Conservation (phyloP, 192 early-diverging fungal genomes). For the Linnemannia elongata region DNA sequence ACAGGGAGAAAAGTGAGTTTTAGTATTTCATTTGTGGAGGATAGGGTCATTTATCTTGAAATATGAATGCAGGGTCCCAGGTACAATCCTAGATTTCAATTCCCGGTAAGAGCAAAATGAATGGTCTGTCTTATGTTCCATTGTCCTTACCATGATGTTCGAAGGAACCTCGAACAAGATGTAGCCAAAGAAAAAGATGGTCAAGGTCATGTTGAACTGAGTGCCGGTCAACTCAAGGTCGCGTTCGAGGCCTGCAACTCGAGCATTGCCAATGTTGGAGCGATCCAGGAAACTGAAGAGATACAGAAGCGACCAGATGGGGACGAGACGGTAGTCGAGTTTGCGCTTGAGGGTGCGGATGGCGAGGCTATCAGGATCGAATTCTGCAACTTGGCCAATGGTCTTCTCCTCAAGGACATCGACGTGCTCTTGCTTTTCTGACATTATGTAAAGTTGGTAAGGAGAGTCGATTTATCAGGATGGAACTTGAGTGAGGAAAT, state of each 20-base stretch:
- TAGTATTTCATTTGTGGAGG: background rate
- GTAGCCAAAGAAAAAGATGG: conserved; percentile 42
- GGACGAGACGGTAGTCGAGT: conserved; percentile 71
- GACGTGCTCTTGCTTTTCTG: conserved; percentile 21
- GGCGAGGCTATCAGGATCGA: conserved; percentile 16
- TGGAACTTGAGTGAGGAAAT: background rate
- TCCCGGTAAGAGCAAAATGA: conserved; percentile 3
- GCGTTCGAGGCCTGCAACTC: conserved; percentile 54
- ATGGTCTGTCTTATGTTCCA: conserved; percentile 33
- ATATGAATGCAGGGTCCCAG: conserved; percentile 1
- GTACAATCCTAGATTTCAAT: background rate
- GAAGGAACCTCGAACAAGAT: conserved; percentile 78
- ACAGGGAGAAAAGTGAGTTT: background rate
- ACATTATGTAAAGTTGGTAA: conserved; percentile 17
- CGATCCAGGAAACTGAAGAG: conserved; percentile 73
- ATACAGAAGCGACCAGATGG: conserved; percentile 71
- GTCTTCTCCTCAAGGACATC: conserved; percentile 16
- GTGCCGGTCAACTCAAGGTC: conserved; percentile 52
- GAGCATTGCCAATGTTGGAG: conserved; percentile 68
- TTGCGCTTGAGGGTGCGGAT: conserved; percentile 51
- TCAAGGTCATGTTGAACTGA: conserved; percentile 66
- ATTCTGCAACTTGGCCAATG: conserved; percentile 23
- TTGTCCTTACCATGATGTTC: conserved; percentile 70
- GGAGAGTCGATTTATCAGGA: background rate
- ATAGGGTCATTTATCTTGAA: background rate